Percentiles rank a stretch among this genome's conserved stretches.
Evolutionary conservation across 768 basidiomycete species (phyloP).

Genomic region (Trametes gibbosa): DNA sequence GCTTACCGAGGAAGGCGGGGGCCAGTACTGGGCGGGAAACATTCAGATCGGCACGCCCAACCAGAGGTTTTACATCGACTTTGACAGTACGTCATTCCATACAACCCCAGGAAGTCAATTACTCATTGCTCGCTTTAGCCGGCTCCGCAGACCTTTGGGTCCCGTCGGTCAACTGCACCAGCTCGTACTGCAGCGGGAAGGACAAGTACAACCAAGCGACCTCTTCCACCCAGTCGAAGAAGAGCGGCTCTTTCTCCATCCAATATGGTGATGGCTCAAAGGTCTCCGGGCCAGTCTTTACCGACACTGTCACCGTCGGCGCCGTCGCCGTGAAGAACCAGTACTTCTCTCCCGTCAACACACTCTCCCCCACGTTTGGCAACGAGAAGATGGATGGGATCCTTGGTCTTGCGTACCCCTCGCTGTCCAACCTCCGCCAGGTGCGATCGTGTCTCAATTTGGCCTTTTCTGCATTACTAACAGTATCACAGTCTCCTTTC

Average conservation of each 20-base stretch:
- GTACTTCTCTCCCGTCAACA: constrained; percentile 20
- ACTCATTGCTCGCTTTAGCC: background rate
- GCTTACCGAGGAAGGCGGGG: constrained; percentile 21
- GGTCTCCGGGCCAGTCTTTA: constrained; percentile 32
- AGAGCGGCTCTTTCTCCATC: constrained; percentile 31
- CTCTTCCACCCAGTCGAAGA: constrained; percentile 25
- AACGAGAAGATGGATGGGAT: constrained; percentile 21
- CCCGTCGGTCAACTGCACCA: constrained; percentile 17
- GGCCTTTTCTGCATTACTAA: too few species aligned
- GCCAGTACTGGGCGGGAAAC: constrained; percentile 39
- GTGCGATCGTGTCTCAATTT: too few species aligned
- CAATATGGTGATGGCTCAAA: constrained; percentile 38
- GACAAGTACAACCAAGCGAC: constrained; percentile 29
- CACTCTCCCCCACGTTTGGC: constrained; percentile 13
- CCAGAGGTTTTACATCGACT: constrained; percentile 25
- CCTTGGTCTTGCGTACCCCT: constrained; percentile 25
- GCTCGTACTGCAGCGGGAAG: constrained; percentile 10
- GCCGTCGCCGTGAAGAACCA: constrained; percentile 26
- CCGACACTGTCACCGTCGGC: constrained; percentile 34
- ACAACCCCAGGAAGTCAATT: background rate
- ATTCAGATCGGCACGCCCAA: constrained; percentile 48
- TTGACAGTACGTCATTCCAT: constrained; percentile 21
- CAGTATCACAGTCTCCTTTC: constrained; percentile 23
- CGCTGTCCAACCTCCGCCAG: constrained; percentile 19
- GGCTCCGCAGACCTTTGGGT: constrained; percentile 24